These are phyloP conservation scores for Perkinsus chesapeaki DNA, from an alignment of 169 alveolate genomes.

Conservation along the genomic window DNA sequence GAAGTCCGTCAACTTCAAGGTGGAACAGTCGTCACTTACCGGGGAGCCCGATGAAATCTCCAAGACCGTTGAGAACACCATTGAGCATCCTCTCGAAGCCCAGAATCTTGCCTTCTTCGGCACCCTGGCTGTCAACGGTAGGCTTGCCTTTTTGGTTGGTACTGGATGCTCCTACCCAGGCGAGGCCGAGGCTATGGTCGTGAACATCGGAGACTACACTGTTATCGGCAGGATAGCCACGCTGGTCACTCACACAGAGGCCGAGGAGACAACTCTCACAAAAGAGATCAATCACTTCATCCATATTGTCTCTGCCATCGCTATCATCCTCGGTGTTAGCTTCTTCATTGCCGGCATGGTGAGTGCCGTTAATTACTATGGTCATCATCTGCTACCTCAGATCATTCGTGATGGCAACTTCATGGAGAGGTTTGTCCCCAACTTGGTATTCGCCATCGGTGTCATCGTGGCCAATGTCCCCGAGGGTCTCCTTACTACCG, in stretches of 20 bases:
- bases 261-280: slow-evolving; percentile 59
- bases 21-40: slow-evolving; percentile 61
- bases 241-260: slow-evolving; percentile 53
- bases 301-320: slow-evolving; percentile 54
- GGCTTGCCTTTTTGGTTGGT: not conserved
- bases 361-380: slow-evolving; percentile 37
- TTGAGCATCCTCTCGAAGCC: slow-evolving; percentile 39
- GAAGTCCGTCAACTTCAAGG: slow-evolving; percentile 49
- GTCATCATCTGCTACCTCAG: not conserved
- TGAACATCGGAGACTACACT: slow-evolving; percentile 67
- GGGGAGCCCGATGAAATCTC: slow-evolving; percentile 60
- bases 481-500: slow-evolving; percentile 94
- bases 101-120: slow-evolving; percentile 58
- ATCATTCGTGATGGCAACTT: not conserved
- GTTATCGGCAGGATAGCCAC: slow-evolving; percentile 72
- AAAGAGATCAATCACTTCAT: slow-evolving; percentile 66
- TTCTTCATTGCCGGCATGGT: slow-evolving; percentile 62
- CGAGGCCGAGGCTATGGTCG: slow-evolving; percentile 46
- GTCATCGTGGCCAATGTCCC: slow-evolving; percentile 74
- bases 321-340: slow-evolving; percentile 51
- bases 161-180: slow-evolving; percentile 30
- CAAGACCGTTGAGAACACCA: slow-evolving; percentile 27
- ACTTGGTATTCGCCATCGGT: slow-evolving; percentile 83
- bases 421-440: slow-evolving; percentile 34
- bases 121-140: slow-evolving; percentile 24